Conservation (phyloP, 345 rosid species). For the Trapa bicornis region DNA sequence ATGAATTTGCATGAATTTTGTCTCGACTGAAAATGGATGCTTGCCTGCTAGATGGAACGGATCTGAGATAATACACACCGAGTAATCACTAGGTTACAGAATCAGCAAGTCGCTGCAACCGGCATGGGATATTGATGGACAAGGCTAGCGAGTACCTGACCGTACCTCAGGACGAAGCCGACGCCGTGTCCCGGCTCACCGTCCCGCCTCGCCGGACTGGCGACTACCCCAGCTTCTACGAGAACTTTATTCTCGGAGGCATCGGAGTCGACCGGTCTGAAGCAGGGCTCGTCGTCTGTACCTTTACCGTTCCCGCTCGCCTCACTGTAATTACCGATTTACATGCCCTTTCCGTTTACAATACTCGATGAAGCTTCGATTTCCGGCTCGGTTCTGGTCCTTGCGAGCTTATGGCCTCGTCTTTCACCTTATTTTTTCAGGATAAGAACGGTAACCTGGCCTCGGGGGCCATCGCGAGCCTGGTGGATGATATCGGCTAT, state of each 20-base stretch:
- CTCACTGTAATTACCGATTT: conserved; percentile 40
- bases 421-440: conserved; percentile 23
- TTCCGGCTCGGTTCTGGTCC: not conserved
- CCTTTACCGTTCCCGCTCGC: conserved; percentile 80
- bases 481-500: conserved; percentile 85
- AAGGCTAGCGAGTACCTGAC: conserved; percentile 34
- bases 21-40: too few species aligned
- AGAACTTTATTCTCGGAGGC: conserved; percentile 45
- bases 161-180: conserved; percentile 33
- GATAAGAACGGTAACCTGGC: conserved; percentile 65
- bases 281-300: conserved; percentile 53
- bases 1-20: too few species aligned
- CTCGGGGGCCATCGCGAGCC: conserved; percentile 64
- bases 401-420: not conserved
- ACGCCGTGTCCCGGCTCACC: conserved; percentile 31
- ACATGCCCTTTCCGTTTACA: not conserved
- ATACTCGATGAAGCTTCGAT: not conserved
- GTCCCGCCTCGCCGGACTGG: conserved; percentile 28
- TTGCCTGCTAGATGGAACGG: too few species aligned
- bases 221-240: conserved; percentile 41
- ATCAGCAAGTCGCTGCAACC: too few species aligned
- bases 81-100: too few species aligned
- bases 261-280: conserved; percentile 68
- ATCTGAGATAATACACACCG: too few species aligned
- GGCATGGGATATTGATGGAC: conserved; percentile 26